Evolutionary conservation across 345 rosid species (phyloP), one percentile per base, ranked within the genome.

Genomic region (Bruguiera parviflora): DNA sequence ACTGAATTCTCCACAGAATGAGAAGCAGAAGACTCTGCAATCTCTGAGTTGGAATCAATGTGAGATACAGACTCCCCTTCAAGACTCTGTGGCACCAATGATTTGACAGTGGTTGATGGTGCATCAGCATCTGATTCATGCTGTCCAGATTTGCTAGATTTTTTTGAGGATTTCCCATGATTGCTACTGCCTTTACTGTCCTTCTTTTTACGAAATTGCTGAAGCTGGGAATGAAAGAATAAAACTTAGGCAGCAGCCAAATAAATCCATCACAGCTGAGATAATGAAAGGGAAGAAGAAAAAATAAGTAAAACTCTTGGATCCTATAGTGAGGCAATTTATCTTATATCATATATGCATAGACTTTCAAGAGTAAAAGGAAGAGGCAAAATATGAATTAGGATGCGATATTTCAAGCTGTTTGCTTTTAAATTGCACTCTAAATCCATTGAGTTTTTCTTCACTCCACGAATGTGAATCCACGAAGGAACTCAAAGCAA

Each of bases 171-270:
- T 76, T 84, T 89, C 60, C 82, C 97, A 60, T 80, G 88, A 81
- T 93, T 83, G 77, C 85, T 74, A 58, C 92, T 83, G 65, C 86
- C 90, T 82, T 91, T 88, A 52, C 67, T 70, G 76, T 89, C 97
- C 80, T 89, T 94, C 85, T 87, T 95, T 79, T 92, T 96, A 67
- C 99, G 96, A 81, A 73, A 95, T 69, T 90, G 97, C 81, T 95
- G 97, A 85, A 95, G 91, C 99, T 95, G 88, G 73, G 35, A 75
- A 66, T 16, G 51, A 19, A 59, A 37, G 51, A 37, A n/a, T 4
- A 60, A 72, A 24, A 65, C 8, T 77, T 29, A 80, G 31, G 51
- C 28, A 24, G 70, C 31, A 58, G 57, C 19, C 31, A 53, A 70
- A 27, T 57, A 27, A n/a, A 61, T 29, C 2, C 5, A 67, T 29